Evolutionary conservation across 2,329 filamentous ascomycete genomes (phyloP).

Genomic region (Paramyrothecium roridum): DNA sequence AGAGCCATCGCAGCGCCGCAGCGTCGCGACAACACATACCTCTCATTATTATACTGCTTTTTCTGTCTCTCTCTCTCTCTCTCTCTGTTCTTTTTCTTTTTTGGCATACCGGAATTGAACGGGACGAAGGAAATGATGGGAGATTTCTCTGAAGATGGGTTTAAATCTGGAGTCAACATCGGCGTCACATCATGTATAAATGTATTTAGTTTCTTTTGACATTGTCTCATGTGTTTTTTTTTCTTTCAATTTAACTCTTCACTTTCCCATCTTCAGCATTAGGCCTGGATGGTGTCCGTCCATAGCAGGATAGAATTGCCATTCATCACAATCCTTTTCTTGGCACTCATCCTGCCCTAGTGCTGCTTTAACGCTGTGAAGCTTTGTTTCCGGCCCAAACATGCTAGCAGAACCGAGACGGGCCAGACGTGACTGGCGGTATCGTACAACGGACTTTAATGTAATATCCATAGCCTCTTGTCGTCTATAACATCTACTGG

Average conservation of each 20-base stretch:
- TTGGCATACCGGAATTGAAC: slow-evolving; percentile 17
- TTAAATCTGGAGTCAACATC: slow-evolving; percentile 19
- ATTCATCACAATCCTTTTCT: not conserved
- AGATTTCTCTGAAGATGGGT: slow-evolving; percentile 15
- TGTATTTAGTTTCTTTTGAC: slow-evolving; percentile 8
- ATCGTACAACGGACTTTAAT: not conserved
- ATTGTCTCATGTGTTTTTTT: slow-evolving; percentile 16
- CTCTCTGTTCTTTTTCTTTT: slow-evolving; percentile 7
- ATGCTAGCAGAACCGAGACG: not conserved
- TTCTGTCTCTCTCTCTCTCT: too few species aligned
- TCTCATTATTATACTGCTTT: not conserved
- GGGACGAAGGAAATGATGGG: slow-evolving; percentile 16
- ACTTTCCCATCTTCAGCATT: slow-evolving; percentile 1
- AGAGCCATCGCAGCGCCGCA: not conserved
- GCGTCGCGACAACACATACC: not conserved
- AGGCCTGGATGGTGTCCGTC: slow-evolving; percentile 11
- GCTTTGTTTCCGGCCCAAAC: not conserved
- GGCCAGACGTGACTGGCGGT: not conserved
- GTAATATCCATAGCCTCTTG: not conserved
- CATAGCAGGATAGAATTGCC: slow-evolving; percentile 27
- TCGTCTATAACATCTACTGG: slow-evolving; percentile 14
- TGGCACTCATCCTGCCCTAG: slow-evolving; percentile 10
- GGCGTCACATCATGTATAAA: slow-evolving; percentile 22
- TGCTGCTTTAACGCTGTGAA: slow-evolving; percentile 1
- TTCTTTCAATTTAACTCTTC: slow-evolving; percentile 3